Percentiles rank a stretch among this genome's conserved stretches.
phyloP scores from a whole-genome alignment of 768 basidiomycete species.

The Kwoniella bestiolae region DNA sequence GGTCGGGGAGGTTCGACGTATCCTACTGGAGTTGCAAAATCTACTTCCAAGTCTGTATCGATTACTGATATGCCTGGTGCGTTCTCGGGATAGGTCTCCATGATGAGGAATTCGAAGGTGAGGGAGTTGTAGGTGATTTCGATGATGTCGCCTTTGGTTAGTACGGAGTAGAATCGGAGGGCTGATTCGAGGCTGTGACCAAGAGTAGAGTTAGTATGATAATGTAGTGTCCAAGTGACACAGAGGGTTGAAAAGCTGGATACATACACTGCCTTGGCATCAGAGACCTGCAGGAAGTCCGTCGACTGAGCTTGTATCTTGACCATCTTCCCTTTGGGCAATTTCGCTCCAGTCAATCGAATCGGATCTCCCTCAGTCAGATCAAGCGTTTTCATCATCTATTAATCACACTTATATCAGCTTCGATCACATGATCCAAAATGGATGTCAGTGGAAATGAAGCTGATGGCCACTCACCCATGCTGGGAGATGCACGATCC shows the following conservation, averaged over 20 bases:
- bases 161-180: constrained; percentile 84
- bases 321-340: constrained; percentile 91
- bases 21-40: constrained; percentile 81
- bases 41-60: constrained; percentile 97
- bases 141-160: constrained; percentile 95
- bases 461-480: constrained; percentile 74
- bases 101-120: constrained; percentile 90
- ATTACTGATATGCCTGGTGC: constrained; percentile 79
- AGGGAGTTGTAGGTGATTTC: constrained; percentile 98
- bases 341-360: constrained; percentile 81
- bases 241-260: no score
- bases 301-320: constrained; percentile 95
- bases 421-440: neutral
- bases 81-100: constrained; percentile 83
- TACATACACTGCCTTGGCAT: constrained; percentile 94
- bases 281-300: constrained; percentile 94
- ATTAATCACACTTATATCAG: constrained; percentile 25
- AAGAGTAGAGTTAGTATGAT: no score
- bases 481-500: constrained; percentile 89
- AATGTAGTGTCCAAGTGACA: no score
- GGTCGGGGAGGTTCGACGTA: constrained; percentile 93
- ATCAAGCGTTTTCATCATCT: constrained; percentile 96
- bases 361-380: constrained; percentile 94
- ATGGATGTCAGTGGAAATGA: neutral
- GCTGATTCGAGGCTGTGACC: constrained; percentile 82